A percentile compares a stretch with the other conserved stretches of the same genome.
Conservation (phyloP, 176 grass and related monocot genomes). For the Triticum turgidum region DNA sequence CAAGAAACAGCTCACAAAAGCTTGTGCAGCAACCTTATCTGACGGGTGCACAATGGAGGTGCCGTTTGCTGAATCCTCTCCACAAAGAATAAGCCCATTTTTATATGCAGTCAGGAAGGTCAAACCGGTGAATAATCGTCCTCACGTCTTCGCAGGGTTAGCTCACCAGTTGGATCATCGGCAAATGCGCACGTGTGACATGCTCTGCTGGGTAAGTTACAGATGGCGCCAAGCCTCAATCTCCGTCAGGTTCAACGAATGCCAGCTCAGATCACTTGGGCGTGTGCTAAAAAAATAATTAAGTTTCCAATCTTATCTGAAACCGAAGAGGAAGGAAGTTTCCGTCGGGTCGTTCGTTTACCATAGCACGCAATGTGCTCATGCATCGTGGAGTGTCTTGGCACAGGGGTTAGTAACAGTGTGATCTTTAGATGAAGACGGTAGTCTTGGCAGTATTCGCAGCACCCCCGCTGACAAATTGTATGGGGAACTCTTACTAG, state of each 20-base stretch:
- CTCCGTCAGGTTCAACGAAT: conserved; percentile 27
- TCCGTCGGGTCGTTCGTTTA: neutral
- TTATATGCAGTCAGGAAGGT: conserved; percentile 17
- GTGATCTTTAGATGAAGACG: neutral
- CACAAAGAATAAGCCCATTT: neutral
- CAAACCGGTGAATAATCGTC: conserved; percentile 1
- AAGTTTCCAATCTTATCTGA: conserved; percentile 22
- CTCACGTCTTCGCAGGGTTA: neutral
- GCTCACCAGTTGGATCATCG: conserved; percentile 19
- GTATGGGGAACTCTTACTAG: neutral
- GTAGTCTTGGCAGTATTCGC: neutral
- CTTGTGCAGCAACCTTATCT: neutral
- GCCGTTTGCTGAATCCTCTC: neutral
- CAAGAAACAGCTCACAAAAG: neutral
- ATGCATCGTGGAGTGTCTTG: neutral
- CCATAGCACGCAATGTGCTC: neutral
- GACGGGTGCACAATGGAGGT: neutral
- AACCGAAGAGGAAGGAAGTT: neutral
- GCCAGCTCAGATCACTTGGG: neutral
- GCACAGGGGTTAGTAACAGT: conserved; percentile 13
- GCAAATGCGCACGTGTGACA: conserved; percentile 9
- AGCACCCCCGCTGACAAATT: neutral
- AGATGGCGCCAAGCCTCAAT: conserved; percentile 1
- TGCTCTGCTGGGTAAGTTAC: conserved; percentile 6
- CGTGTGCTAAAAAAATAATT: conserved; percentile 6